Evolutionary conservation across 768 basidiomycete species (phyloP), one percentile per base, ranked within the genome.

Genomic region (Cantharellus cinnabarinus): DNA sequence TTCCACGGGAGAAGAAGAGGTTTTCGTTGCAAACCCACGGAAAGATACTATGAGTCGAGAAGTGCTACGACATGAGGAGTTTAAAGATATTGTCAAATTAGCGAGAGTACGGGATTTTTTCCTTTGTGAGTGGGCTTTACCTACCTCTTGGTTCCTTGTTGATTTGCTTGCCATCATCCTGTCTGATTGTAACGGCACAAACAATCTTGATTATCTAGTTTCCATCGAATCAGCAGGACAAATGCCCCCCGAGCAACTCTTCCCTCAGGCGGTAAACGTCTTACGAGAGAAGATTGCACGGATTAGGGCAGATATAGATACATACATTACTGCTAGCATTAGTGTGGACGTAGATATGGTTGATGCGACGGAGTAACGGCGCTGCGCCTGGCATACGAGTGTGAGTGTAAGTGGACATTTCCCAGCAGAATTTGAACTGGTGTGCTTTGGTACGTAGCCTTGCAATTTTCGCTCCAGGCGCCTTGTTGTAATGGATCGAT

Each of bases 1-100:
- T n/a, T 38, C 55, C 35, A 63, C 51, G 54, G 75, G 73, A 52
- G 81, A 86, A 29, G 79, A 87, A 65, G 70, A 77, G 53, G 70
- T 76, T 15, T 75, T 77, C 41, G 78, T 90, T 3, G 70, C 67
- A 37, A 68, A 74, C 57, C 64, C 75, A 20, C 76, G 93, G 40
- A 81, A 81, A 60, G 95, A 99, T 67, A 85, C 81, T 2, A 87
- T 99, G 67, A 89, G 82, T 63, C 76, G 95, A 51, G 93, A 98
- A 70, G 93, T 93, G 2, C 74, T 95, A 50, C 78, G 94, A 62
- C 85, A 97, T 69, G 81, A 84, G 0, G 93, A 98, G 68, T 95
- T 98, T 63, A 77, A 80, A 42, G 88, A 80, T 48, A 79, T 75
- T 55, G 90, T 94, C 2, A 77, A 87, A 68, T 75, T 99, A 57